phyloP scores from a whole-genome alignment of 139 green algal species.

The Chlorella sp. region DNA sequence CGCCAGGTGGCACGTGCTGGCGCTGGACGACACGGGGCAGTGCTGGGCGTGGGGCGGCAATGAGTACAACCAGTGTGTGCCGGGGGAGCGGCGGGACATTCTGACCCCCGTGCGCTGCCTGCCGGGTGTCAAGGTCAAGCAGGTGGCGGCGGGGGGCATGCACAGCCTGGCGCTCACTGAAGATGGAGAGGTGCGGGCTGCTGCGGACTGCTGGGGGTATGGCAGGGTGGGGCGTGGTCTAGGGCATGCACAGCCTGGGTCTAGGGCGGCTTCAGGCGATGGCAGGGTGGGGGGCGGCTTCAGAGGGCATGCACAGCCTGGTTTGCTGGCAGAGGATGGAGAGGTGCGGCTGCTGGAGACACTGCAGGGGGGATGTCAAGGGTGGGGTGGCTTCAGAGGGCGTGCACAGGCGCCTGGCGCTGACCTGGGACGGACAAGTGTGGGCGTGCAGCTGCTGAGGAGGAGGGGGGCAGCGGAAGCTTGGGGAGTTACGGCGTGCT shows the following conservation, averaged over 20 bases:
- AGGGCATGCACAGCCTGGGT: neutral
- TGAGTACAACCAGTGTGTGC: constrained; percentile 90
- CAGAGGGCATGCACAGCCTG: no score
- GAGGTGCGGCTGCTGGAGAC: no score
- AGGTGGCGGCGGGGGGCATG: constrained; percentile 92
- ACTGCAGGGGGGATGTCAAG: no score
- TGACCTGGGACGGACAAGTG: no score
- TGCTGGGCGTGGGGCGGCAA: constrained; percentile 84
- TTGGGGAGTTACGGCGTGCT: no score
- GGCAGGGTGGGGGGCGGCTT: no score
- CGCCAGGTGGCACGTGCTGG: constrained; percentile 86
- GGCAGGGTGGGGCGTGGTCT: neutral
- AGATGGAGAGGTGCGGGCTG: constrained; percentile 72
- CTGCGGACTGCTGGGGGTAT: constrained; percentile 39
- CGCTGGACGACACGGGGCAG: constrained; percentile 58
- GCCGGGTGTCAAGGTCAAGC: constrained; percentile 49
- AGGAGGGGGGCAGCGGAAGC: no score
- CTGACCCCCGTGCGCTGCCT: constrained; percentile 62
- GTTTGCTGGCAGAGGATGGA: no score
- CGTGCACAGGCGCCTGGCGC: no score
- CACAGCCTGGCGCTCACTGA: constrained; percentile 89
- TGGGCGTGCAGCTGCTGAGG: no score
- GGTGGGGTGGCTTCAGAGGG: no score
- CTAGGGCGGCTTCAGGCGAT: no score
- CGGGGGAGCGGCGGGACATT: constrained; percentile 65